Base-by-base conservation (phyloP, 2,329 filamentous ascomycete species). In the Grosmannia clavigera region DNA sequence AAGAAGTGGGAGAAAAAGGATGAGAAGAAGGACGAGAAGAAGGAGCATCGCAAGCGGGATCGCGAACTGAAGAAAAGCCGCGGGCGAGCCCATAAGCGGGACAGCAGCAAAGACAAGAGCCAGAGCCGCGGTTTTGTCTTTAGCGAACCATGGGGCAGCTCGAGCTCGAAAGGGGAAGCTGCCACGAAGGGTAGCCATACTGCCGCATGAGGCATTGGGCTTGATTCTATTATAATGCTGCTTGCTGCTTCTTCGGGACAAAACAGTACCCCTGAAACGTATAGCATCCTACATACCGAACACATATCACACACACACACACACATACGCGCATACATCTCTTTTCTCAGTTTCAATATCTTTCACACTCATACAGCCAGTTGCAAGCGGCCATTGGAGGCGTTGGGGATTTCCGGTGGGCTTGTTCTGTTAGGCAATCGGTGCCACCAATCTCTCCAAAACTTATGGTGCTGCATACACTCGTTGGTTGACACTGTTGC, bases 71-170 rank as follows among this genome's bases (percentile, higher is more conserved):
- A 62, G 11, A 55, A 55, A 40, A 58, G 29, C 12, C 56, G 56
- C 3, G 62, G 62, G n/a, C 33, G 54, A 19, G 52, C 60, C 50
- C 50, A 35, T 19, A 53, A 54, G 57, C 55, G 27, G 19, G 29
- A 35, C 27, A 50, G 6, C 43, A 35, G 40, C 55, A 57, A 51
- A 25, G 43, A 57, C 55, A 57, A 57, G 27, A 25, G 10, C 29
- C 43, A 67, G 61, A 62, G 62, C 35, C 61, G 56, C 25, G 57
- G 60, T 22, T 58, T 57, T 51, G 60, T 29, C 14, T 61, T 56
- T n/a, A 63, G 59, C 40, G 65, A 63, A 56, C 61, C 60, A 25
- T 63, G 61, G 66, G 61, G 25, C 58, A 59, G 12, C 27, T 27
- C 57, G 60, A 64, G 53, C 55, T 59, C n/a, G 25, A 58, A 46